phyloP scores from a whole-genome alignment of 2,329 filamentous ascomycete genomes.

The Cladobotryum mycophilum region DNA sequence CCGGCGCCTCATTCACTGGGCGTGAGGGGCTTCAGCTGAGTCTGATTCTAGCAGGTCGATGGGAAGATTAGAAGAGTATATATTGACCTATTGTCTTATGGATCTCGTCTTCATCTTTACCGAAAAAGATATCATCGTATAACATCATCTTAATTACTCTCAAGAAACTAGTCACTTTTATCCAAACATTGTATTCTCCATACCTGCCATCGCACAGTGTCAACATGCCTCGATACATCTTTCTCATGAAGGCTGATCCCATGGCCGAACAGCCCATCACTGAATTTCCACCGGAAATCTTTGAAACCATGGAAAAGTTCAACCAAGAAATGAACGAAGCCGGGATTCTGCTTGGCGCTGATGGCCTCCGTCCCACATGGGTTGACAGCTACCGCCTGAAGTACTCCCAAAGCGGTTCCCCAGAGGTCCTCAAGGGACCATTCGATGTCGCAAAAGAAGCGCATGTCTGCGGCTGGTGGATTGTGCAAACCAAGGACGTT shows the following conservation, averaged over 20 bases:
- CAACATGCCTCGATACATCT: constrained; percentile 24
- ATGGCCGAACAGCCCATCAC: constrained; percentile 16
- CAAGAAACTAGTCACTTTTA: too few species aligned
- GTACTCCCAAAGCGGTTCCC: constrained; percentile 16
- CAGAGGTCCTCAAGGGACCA: constrained; percentile 21
- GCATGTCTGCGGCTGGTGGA: constrained; percentile 27
- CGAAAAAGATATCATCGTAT: too few species aligned
- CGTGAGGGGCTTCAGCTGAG: too few species aligned
- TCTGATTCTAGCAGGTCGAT: too few species aligned
- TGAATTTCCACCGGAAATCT: constrained; percentile 15
- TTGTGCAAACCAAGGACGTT: constrained; percentile 21
- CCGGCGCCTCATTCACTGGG: background rate
- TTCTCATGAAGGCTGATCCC: constrained; percentile 24
- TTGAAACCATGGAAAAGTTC: constrained; percentile 21
- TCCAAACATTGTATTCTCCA: background rate
- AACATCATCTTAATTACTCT: too few species aligned
- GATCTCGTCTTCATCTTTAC: too few species aligned
- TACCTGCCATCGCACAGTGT: too few species aligned
- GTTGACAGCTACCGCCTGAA: constrained; percentile 21
- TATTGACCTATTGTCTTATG: too few species aligned
- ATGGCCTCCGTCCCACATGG: constrained; percentile 21
- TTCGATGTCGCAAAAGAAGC: constrained; percentile 22
- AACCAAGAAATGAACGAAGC: constrained; percentile 23
- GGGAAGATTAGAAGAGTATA: too few species aligned
- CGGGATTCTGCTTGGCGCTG: constrained; percentile 22